These are phyloP conservation scores for Tricholoma saponaceum DNA, from an alignment of 768 basidiomycete species.

Conservation along the genomic window DNA sequence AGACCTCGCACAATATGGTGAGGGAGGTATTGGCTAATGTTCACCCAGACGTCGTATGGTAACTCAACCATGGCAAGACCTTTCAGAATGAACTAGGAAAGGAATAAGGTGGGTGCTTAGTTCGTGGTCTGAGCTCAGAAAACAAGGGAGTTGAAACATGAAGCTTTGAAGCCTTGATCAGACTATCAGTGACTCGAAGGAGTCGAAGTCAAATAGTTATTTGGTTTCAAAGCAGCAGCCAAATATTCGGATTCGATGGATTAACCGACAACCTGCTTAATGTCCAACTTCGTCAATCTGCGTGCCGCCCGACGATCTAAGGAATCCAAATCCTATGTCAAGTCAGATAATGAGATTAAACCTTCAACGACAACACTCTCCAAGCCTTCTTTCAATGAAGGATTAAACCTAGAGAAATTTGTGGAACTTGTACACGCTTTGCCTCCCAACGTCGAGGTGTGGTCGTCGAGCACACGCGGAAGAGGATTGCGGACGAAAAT, in stretches of 20 bases:
- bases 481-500: slow-evolving; percentile 43
- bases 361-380: slow-evolving; percentile 15
- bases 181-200: too few relatives aligned
- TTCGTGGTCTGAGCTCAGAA: too few relatives aligned
- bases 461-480: slow-evolving; percentile 31
- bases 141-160: too few relatives aligned
- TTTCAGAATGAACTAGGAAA: too few relatives aligned
- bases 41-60: too few relatives aligned
- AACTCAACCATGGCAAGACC: too few relatives aligned
- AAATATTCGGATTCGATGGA: not conserved
- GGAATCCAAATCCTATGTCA: slow-evolving; percentile 33
- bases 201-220: not conserved
- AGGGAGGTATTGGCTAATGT: too few relatives aligned
- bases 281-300: slow-evolving; percentile 28
- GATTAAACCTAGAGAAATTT: not conserved
- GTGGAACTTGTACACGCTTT: slow-evolving; percentile 14
- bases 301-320: slow-evolving; percentile 23
- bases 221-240: not conserved
- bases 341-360: slow-evolving; percentile 15
- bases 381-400: slow-evolving; percentile 20
- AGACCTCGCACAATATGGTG: too few relatives aligned
- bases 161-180: too few relatives aligned
- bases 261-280: not conserved
- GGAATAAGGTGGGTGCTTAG: too few relatives aligned
- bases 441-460: slow-evolving; percentile 39